Evolutionary conservation across 208 protist genomes (phyloP), one percentile per base, ranked within the genome.

Genomic region (Trypanosoma congolense): DNA sequence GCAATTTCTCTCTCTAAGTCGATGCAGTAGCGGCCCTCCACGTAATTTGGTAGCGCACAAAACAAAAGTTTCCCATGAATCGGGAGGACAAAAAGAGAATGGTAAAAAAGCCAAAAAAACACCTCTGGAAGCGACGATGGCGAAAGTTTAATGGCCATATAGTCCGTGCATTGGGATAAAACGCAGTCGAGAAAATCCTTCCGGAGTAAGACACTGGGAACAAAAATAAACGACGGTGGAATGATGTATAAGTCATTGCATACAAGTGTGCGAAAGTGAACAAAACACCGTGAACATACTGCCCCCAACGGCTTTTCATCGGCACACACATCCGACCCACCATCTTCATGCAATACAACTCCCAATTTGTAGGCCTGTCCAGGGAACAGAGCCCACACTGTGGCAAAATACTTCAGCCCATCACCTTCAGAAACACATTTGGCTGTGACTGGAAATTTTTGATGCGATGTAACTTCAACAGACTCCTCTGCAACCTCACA

Each of bases 41-140:
- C 40, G 2, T 40, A 24, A 19, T 73, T 28, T 25, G 59, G 40
- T 12, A 78, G 12, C 0, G 26, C 3, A 46, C 31, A 68, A 18
- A 64, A 4, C 2, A 1, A 2, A 9, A 14, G 9, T 2, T 21
- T 40, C 28, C 21, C 0, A 2, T 21, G 6, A 21, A 51, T n/a
- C 4, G 80, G 77, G 26, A 87, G 36, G 3, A 61, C 48, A 67
- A 91, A 91, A 41, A 91, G 71, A 30, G 70, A 76, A 56, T 82
- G 56, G 52, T 85, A 91, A 55, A 79, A 72, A 26, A 87, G 35
- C 4, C 6, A 18, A 0, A 43, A 43, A 25, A 81, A 5, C 18
- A 71, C 53, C 1, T 57, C 58, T 28, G 64, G 35, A 1, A 61
- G 29, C 6, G 36, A 53, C 4, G 70, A 46, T 6, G 54, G 54